phyloP scores from a whole-genome alignment of 2,329 filamentous ascomycete genomes.

The Chrysoporthe cubensis region DNA sequence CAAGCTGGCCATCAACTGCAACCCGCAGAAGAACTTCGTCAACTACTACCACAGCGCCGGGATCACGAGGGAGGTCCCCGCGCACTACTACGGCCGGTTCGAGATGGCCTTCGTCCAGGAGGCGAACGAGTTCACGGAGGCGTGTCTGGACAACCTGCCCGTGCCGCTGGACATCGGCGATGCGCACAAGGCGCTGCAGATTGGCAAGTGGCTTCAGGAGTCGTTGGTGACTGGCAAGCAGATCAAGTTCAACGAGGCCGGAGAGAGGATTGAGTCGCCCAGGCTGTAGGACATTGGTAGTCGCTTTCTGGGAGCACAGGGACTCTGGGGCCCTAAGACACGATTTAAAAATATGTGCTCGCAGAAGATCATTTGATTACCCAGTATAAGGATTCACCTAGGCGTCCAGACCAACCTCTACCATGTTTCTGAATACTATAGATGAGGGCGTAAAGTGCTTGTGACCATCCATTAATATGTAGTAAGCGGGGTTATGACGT shows the following conservation, averaged over 20 bases:
- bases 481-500: background rate
- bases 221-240: constrained; percentile 20
- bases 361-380: no score
- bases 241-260: constrained; percentile 26
- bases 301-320: no score
- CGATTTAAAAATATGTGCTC: no score
- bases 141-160: constrained; percentile 20
- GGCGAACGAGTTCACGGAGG: constrained; percentile 26
- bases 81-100: constrained; percentile 23
- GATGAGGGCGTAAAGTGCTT: background rate
- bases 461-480: constrained; percentile 8
- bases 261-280: constrained; percentile 9
- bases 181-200: constrained; percentile 21
- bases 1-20: constrained; percentile 64
- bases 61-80: constrained; percentile 16
- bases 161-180: constrained; percentile 20
- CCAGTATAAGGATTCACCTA: no score
- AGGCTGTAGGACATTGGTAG: constrained; percentile 16
- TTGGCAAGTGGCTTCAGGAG: constrained; percentile 24
- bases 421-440: background rate
- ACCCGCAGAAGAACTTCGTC: constrained; percentile 44
- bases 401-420: no score
- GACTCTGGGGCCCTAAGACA: no score
- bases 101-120: constrained; percentile 25
- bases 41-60: constrained; percentile 11